Conservation (phyloP, 1,139 yeast species). For the Protomyces pachydermus region DNA sequence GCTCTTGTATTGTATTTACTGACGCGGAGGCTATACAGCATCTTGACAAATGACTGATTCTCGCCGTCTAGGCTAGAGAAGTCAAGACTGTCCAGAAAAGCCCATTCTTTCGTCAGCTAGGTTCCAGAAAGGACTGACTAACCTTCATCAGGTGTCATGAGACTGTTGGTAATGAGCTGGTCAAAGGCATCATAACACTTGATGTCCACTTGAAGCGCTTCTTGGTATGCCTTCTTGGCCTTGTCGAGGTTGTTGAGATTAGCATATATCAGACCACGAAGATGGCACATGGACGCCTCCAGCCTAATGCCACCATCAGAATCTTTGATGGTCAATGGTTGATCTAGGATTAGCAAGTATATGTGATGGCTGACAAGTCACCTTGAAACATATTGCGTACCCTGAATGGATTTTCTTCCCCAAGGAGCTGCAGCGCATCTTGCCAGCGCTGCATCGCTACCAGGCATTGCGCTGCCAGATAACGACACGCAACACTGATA, state of each 20-base stretch:
- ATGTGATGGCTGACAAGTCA: no score
- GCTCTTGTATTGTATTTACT: conserved; percentile 56
- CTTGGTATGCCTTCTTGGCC: conserved; percentile 84
- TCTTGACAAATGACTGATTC: conserved; percentile 69
- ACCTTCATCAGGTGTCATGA: conserved; percentile 75
- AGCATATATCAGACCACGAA: conserved; percentile 78
- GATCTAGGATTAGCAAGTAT: background rate
- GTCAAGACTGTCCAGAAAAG: conserved; percentile 59
- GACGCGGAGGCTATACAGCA: conserved; percentile 69
- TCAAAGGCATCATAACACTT: conserved; percentile 92
- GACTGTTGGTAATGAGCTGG: conserved; percentile 65
- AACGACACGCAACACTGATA: conserved; percentile 67
- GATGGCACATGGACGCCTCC: conserved; percentile 80
- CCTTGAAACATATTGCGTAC: conserved; percentile 2
- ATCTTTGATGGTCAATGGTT: conserved; percentile 7
- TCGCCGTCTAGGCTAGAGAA: conserved; percentile 60
- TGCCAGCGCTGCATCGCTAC: conserved; percentile 64
- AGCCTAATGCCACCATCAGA: conserved; percentile 39
- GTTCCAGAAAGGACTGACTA: background rate
- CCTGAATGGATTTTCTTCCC: conserved; percentile 71
- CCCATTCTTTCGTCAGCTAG: conserved; percentile 52
- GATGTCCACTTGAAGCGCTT: conserved; percentile 81
- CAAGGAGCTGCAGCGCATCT: conserved; percentile 81
- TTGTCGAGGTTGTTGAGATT: conserved; percentile 77
- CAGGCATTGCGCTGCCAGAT: conserved; percentile 71